Evolutionary conservation across 108 stramenopile species (phyloP).

Genomic region (Phaeodactylum tricornutum): DNA sequence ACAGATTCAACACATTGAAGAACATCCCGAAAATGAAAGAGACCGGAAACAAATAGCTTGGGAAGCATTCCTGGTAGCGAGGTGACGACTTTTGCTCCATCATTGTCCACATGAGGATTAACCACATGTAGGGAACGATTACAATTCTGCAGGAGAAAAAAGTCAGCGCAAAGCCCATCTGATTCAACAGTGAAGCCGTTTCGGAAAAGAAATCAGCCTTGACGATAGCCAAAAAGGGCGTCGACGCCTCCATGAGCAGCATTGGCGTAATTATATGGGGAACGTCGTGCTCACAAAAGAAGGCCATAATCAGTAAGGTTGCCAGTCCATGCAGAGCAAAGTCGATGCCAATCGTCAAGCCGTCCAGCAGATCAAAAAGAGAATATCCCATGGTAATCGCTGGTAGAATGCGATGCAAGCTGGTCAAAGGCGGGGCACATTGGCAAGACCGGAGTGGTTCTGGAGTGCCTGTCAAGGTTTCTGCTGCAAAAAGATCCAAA

Average conservation of each 20-base stretch:
- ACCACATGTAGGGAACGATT: conserved; percentile 33
- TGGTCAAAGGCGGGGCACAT: conserved; percentile 43
- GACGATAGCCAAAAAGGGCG: conserved; percentile 20
- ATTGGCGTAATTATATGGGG: conserved; percentile 36
- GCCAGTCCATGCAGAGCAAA: conserved; percentile 50
- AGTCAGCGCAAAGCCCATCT: conserved; percentile 24
- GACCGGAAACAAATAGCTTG: conserved; percentile 30
- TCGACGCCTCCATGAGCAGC: conserved; percentile 46
- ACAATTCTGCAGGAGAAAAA: conserved; percentile 40
- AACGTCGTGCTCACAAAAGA: conserved; percentile 31
- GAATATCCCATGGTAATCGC: conserved; percentile 54
- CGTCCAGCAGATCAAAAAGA: conserved; percentile 43
- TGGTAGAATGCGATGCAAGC: conserved; percentile 51
- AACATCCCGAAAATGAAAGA: conserved; percentile 34
- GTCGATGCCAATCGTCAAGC: conserved; percentile 26
- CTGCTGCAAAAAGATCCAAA: conserved; percentile 24
- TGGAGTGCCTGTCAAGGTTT: conserved; percentile 27
- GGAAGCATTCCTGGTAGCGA: conserved; percentile 28
- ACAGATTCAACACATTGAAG: conserved; percentile 40
- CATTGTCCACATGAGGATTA: conserved; percentile 10
- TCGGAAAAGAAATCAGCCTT: conserved; percentile 17
- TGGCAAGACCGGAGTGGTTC: conserved; percentile 32
- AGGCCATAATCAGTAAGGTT: conserved; percentile 35
- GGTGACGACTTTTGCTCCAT: conserved; percentile 12
- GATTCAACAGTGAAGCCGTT: conserved; percentile 10